These are phyloP conservation scores for Sphagnum fallax DNA, from an alignment of 228 moss, liverwort and hornwort genomes.

Conservation along the genomic window DNA sequence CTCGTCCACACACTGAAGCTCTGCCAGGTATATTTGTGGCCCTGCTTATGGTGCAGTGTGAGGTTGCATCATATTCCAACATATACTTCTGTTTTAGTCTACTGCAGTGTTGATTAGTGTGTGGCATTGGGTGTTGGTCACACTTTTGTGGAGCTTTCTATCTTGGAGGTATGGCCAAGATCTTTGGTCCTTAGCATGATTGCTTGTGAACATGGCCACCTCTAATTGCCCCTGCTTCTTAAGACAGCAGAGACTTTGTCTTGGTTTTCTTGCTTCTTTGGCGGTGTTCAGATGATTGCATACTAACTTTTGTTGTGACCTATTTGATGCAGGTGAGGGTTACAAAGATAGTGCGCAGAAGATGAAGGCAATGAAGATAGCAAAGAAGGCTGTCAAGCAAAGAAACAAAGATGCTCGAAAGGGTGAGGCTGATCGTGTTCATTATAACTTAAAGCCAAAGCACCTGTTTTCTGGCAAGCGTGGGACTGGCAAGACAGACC, in stretches of 20 bases:
- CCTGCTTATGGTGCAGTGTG: not conserved
- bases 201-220: too few species aligned
- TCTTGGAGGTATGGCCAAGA: too few species aligned
- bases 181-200: too few species aligned
- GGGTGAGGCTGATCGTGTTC: slow-evolving; percentile 94
- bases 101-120: too few species aligned
- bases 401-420: slow-evolving; percentile 88
- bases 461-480: slow-evolving; percentile 98
- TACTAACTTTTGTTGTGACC: not conserved
- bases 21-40: slow-evolving; percentile 41
- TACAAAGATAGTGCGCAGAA: slow-evolving; percentile 89
- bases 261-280: too few species aligned
- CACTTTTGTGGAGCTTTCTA: too few species aligned
- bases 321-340: slow-evolving; percentile 56
- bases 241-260: too few species aligned
- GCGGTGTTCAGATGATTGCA: too few species aligned
- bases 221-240: too few species aligned
- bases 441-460: slow-evolving; percentile 92
- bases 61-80: too few species aligned
- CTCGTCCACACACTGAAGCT: slow-evolving; percentile 74
- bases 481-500: slow-evolving; percentile 87
- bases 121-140: too few species aligned
- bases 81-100: too few species aligned
- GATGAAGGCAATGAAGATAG: slow-evolving; percentile 85
- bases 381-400: slow-evolving; percentile 79